A percentile compares a stretch with the other conserved stretches of the same genome.
phyloP scores from a whole-genome alignment of 495 filamentous ascomycete species.

The Aspergillus coremiiformis region DNA sequence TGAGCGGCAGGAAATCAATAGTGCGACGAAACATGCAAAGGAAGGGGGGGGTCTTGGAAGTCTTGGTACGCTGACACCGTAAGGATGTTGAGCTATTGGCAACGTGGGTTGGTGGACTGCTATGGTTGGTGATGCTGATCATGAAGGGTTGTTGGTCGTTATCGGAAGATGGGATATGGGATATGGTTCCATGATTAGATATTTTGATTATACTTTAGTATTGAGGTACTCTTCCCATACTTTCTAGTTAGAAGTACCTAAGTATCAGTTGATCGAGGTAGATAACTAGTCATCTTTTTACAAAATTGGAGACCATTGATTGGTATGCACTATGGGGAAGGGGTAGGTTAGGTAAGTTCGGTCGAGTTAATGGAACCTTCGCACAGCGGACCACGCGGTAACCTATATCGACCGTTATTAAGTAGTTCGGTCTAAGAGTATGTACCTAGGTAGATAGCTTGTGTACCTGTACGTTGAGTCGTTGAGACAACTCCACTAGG shows the following conservation, averaged over 20 bases:
- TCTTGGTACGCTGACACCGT: slow-evolving; percentile 4
- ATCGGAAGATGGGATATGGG: background rate
- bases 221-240: background rate
- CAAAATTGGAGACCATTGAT: background rate
- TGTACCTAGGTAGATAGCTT: no score
- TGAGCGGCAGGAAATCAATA: slow-evolving; percentile 6
- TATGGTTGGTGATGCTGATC: slow-evolving; percentile 8
- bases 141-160: background rate
- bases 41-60: slow-evolving; percentile 13
- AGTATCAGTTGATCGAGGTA: background rate
- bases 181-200: background rate
- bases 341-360: no score
- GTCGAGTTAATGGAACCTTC: no score
- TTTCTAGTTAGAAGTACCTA: background rate
- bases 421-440: background rate
- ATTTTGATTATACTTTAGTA: background rate
- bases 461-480: no score
- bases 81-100: slow-evolving; percentile 6
- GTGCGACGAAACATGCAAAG: slow-evolving; percentile 11
- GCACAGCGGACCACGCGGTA: background rate
- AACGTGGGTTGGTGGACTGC: slow-evolving; percentile 15
- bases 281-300: background rate
- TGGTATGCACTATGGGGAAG: background rate
- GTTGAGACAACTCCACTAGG: background rate
- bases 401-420: background rate